phyloP scores from a whole-genome alignment of 148 eudicot genomes.

The Gaultheria prostrata region DNA sequence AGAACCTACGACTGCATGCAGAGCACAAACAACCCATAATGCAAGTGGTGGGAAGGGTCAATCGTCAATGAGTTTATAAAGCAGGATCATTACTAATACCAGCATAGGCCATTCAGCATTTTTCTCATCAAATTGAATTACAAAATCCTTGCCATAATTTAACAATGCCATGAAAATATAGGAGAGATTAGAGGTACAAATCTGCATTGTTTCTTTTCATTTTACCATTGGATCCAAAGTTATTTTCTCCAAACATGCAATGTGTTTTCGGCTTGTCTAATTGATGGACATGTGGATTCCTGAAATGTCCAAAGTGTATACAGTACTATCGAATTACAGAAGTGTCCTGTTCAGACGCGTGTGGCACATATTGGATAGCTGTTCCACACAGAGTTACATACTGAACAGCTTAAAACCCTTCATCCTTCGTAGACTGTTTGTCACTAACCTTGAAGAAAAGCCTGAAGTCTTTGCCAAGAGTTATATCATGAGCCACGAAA shows the following conservation, averaged over 20 bases:
- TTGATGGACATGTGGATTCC: neutral
- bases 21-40: neutral
- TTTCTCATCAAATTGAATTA: neutral
- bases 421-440: neutral
- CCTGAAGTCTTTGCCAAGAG: constrained; percentile 93
- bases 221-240: neutral
- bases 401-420: neutral
- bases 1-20: no score
- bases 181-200: neutral
- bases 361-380: neutral
- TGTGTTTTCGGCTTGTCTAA: neutral
- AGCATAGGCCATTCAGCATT: neutral
- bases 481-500: constrained; percentile 98
- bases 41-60: neutral
- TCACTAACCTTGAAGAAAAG: constrained; percentile 77
- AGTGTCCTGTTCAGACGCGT: neutral
- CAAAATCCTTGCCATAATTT: neutral
- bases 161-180: neutral
- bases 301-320: neutral
- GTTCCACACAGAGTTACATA: neutral
- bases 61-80: neutral
- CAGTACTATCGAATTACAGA: neutral
- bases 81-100: neutral
- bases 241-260: neutral
- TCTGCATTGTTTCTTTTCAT: neutral